Evolutionary conservation across 345 rosid species (phyloP).

Genomic region (Salix caprea): DNA sequence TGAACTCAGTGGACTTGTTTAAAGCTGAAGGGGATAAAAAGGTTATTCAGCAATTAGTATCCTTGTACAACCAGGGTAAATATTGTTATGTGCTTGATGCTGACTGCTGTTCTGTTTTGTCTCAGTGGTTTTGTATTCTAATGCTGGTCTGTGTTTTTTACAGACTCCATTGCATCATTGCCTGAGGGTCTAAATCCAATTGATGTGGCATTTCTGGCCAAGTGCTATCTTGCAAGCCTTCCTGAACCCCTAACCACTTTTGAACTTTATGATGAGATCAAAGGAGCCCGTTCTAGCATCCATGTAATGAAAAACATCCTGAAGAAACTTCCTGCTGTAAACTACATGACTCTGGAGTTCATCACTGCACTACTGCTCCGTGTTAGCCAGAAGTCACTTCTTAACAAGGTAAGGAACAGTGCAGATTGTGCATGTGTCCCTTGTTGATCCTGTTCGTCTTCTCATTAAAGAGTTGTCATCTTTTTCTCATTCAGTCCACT

Average conservation of each 20-base stretch:
- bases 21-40: constrained; percentile 75
- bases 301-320: constrained; percentile 58
- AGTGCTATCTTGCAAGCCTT: constrained; percentile 91
- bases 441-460: too few species aligned
- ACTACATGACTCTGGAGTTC: constrained; percentile 83
- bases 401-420: constrained; percentile 60
- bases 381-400: constrained; percentile 73
- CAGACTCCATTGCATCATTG: constrained; percentile 65
- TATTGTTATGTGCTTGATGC: neutral
- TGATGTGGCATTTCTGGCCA: constrained; percentile 69
- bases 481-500: neutral
- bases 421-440: neutral
- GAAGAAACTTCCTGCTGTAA: constrained; percentile 77
- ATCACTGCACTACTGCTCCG: constrained; percentile 73
- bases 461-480: neutral
- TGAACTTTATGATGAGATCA: constrained; percentile 72
- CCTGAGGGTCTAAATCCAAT: constrained; percentile 72
- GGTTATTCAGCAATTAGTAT: constrained; percentile 72
- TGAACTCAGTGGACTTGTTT: constrained; percentile 62
- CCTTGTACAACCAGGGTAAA: constrained; percentile 72
- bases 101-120: constrained; percentile 5
- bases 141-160: neutral
- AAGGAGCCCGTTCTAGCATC: constrained; percentile 69
- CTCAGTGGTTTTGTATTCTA: constrained; percentile 6
- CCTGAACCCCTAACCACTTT: constrained; percentile 79